Base-by-base conservation (phyloP, 2,329 filamentous ascomycete species). In the Neurospora crassa region DNA sequence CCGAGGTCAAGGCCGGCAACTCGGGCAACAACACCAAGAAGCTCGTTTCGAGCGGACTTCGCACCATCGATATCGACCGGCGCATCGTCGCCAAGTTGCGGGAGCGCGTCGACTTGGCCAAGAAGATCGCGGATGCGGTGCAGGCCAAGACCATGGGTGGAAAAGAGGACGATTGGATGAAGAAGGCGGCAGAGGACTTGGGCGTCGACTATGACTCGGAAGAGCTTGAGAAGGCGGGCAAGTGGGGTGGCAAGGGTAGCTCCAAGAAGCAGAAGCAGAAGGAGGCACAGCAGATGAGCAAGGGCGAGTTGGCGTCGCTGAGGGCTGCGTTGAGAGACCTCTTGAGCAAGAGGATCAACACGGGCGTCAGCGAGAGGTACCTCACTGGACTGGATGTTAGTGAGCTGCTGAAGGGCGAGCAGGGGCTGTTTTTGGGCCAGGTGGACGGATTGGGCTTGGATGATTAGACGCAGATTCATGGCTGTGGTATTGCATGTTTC, bases 191-290 rank as follows among this genome's bases (percentile, higher is more conserved):
- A 0, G 94, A 97, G 71, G 95, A 98, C 74, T 85, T 99, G 0
- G 96, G 96, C 0, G 92, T 98, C 0, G 95, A 97, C 69, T 97
- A 97, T 78, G 94, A 98, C 78, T 92, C 89, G 72, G 94, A 97
- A 43, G 93, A 96, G 67, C 91, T 97, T 73, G 92, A 91, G 74
- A 81, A 86, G 47, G 85, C 84, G 8, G 88, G 89, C 7, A 85
- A 84, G 70, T 86, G 86, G 77, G 87, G 87, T 68, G 91, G 92
- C 0, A 86, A 93, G 43, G 93, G 93, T 8, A 89, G 88, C 47
- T 91, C 91, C 0, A 84, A 92, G 53, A 91, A 91, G 81, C 85
- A 89, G 81, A 92, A 92, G 81, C 91, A 96, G 78, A 89, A 90
- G 77, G 88, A 91, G 80, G 89, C 89, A 8, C 85, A 87, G 69